These are phyloP conservation scores for Ceratocystis colombiana DNA, from an alignment of 2,329 filamentous ascomycete species.

Conservation along the genomic window DNA sequence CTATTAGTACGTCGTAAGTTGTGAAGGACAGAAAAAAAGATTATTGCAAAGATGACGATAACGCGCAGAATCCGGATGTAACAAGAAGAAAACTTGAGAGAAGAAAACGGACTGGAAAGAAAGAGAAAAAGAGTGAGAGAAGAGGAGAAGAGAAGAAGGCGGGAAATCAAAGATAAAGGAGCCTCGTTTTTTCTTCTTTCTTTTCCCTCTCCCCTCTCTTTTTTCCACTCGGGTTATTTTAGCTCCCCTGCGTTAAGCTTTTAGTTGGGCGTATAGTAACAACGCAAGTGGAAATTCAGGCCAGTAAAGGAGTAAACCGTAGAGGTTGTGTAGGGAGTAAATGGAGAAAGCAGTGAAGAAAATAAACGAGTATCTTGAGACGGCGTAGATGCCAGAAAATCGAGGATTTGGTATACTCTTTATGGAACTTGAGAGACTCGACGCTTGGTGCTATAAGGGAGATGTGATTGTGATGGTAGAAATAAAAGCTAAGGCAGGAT, in stretches of 20 bases:
- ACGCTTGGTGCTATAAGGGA: too few species aligned
- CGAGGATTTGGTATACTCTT: too few species aligned
- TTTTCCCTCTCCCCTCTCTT: background rate
- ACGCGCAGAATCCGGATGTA: background rate
- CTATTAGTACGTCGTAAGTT: background rate
- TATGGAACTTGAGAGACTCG: too few species aligned
- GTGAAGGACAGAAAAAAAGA: background rate
- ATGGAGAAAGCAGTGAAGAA: background rate
- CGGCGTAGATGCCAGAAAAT: too few species aligned
- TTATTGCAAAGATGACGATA: background rate
- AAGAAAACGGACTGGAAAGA: background rate
- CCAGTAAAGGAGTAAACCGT: background rate
- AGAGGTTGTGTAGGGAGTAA: background rate
- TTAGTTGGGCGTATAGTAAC: slow-evolving; percentile 13
- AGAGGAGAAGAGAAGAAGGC: slow-evolving; percentile 22
- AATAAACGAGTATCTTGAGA: too few species aligned
- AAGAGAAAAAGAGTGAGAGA: slow-evolving; percentile 18
- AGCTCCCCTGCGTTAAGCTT: slow-evolving; percentile 13
- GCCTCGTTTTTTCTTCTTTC: slow-evolving; percentile 1
- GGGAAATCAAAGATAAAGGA: slow-evolving; percentile 15
- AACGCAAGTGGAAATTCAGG: slow-evolving; percentile 16
- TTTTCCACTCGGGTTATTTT: slow-evolving; percentile 8
- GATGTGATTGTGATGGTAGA: too few species aligned
- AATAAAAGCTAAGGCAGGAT: too few species aligned
- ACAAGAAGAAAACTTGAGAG: background rate